phyloP scores from a whole-genome alignment of 2,329 filamentous ascomycete species.

The Furcasterigmium furcatum region DNA sequence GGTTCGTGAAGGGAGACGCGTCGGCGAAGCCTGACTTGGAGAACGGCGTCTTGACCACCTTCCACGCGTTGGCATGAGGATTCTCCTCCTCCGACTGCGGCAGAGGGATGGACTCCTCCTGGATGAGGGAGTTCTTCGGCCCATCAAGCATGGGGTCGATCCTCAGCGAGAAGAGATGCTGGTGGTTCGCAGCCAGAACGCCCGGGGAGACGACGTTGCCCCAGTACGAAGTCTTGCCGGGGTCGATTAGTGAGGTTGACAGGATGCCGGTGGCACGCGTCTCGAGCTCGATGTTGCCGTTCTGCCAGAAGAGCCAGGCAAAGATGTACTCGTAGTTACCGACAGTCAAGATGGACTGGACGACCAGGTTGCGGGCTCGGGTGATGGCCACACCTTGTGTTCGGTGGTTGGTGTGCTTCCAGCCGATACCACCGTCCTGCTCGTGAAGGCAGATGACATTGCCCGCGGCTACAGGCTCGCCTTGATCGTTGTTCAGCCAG shows the following conservation, averaged over 20 bases:
- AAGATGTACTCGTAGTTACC: conserved; percentile 72
- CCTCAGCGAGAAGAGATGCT: conserved; percentile 50
- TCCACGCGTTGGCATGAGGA: too few species aligned
- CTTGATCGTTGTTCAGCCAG: conserved; percentile 22
- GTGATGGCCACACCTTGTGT: conserved; percentile 60
- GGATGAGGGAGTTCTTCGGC: conserved; percentile 40
- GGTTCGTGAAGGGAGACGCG: conserved; percentile 22
- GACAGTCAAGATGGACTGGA: conserved; percentile 25
- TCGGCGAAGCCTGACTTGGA: too few species aligned
- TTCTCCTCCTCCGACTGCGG: too few species aligned
- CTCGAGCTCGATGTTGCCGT: conserved; percentile 59
- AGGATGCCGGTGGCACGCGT: conserved; percentile 65
- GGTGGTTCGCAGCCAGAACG: conserved; percentile 52
- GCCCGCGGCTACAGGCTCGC: conserved; percentile 38
- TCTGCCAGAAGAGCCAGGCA: conserved; percentile 61
- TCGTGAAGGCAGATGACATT: conserved; percentile 60
- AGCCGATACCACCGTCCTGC: conserved; percentile 65
- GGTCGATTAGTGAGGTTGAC: conserved; percentile 30
- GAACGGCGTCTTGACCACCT: too few species aligned
- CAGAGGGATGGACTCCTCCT: too few species aligned
- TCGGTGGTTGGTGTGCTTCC: conserved; percentile 70
- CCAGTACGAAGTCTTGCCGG: conserved; percentile 35
- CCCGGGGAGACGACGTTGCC: conserved; percentile 51
- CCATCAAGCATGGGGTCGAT: conserved; percentile 54
- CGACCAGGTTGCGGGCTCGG: conserved; percentile 1